Base-by-base conservation (phyloP, 371 early-diverging fungal species). In the Lichtheimia hyalospora region DNA sequence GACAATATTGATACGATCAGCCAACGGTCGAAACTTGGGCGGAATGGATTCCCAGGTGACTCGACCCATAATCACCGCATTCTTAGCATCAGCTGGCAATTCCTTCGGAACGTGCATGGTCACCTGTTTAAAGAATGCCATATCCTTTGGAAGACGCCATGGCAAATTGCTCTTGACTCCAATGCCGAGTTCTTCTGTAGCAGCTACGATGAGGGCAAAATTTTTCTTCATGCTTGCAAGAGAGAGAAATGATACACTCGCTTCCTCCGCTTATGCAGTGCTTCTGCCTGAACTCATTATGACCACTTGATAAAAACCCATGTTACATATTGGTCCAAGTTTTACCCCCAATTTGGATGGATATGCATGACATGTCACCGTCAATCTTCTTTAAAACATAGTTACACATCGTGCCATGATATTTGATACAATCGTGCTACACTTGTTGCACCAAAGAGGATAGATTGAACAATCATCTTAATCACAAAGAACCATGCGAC, bases 1-100 rank as follows among this genome's bases (percentile, higher is more conserved):
- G n/a, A 98, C 85, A 46, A 97, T 75, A 68, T 96, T 96, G 63
- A 89, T 70, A 54, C 98, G 82, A 60, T 80, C 71, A 18, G 66
- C 50, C 25, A 97, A 71, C 5, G 96, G 96, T 41, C 90, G 75
- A 61, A 83, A 85, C 61, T 82, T 82, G 24, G 67, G 71, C 2
- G 96, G 96, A 24, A 94, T 89, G 12, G 92, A 89, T 54, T 93
- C 92, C 93, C 93, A 96, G 4, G 95, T 93, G 28, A 75, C 69
- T 43, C 96, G 83, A 39, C 97, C 97, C 90, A 96, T 89, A 63
- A 96, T 87, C 52, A 92, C 89, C 1, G 89, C 92, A 72, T 96
- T 96, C 61, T 64, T 16, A 7, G 23, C 41, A 25, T n/a, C 41
- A n/a, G 34, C n/a, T 8, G 10, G 27, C 10, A 13, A 14, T 12